phyloP scores from a whole-genome alignment of 345 rosid genomes.

The Eucalyptus erythrocorys region DNA sequence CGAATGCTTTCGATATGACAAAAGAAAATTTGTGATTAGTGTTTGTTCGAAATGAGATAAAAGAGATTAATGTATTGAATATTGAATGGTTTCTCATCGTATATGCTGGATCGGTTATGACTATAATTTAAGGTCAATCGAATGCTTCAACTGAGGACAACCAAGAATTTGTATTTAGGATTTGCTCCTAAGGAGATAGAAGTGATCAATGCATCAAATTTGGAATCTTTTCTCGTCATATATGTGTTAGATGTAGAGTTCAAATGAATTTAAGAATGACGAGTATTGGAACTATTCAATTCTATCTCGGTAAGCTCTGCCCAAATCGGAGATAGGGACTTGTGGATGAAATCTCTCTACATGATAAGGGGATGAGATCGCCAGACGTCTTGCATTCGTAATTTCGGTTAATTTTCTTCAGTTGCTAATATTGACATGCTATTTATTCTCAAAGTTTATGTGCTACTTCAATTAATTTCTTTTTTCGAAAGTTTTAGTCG shows the following conservation, averaged over 20 bases:
- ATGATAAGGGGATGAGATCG: background rate
- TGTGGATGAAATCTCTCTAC: background rate
- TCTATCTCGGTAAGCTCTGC: rapidly evolving
- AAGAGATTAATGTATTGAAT: background rate
- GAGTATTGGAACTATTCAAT: background rate
- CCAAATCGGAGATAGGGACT: background rate
- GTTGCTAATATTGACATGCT: background rate
- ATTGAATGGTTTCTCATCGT: background rate
- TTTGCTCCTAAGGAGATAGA: background rate
- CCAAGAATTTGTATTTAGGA: background rate
- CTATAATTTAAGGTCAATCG: background rate
- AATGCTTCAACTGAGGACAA: background rate
- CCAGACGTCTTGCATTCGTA: background rate
- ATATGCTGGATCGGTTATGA: background rate
- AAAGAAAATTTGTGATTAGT: background rate
- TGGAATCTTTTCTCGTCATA: background rate
- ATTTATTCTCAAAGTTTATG: background rate
- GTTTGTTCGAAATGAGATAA: background rate
- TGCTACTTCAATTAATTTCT: background rate
- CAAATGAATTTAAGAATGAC: background rate
- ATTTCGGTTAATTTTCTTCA: background rate
- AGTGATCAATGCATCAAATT: background rate
- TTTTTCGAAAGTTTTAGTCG: background rate
- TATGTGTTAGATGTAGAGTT: background rate
- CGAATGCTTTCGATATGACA: rapidly evolving